Base-by-base conservation (phyloP, 129 eudicot species). In the Kitagawia praeruptora region DNA sequence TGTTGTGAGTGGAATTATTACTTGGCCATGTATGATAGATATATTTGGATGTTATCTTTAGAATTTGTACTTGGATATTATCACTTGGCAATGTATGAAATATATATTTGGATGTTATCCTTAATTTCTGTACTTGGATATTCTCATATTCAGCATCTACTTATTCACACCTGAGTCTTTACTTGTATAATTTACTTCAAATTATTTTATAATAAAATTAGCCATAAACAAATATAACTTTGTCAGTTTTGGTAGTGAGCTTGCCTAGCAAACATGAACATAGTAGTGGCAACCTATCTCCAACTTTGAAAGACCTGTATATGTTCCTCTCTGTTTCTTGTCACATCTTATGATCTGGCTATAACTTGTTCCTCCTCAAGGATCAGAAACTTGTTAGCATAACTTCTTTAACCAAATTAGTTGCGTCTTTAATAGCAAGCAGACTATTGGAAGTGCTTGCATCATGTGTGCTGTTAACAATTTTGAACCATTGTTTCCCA, bases 401-500 rank as follows among this genome's bases (percentile, higher is more conserved):
- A 19, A 63, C 64, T 54, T 78, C 75, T 25, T 78, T 79, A 6
- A 85, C 28, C 16, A 15, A 1, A 27, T 79, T 21, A 8, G 76
- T 72, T 2, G 28, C 48, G 11, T 39, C 45, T 11, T 11, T 18
- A 40, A 40, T 7, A 41, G 48, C 31, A 21, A 72, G 48, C 16
- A 72, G 19, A 39, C 8, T 37, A 1, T 48, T 49, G 31, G 75
- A 27, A 31, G 42, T 16, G 13, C 25, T 79, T 51, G 76, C 48
- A 19, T 44, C 31, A 71, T 87, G 82, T 6, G 91, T 87, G 84
- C 85, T 87, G 41, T 89, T 80, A 28, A 91, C 81, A 79, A 93
- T 80, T 77, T 90, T 91, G 86, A 93, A 93, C 97, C 98, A 91
- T 71, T 89, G 97, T 31, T 93, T 91, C 18, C 77, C 86, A 46